Evolutionary conservation across 1,284 basidiomycete species (phyloP).

Genomic region (Pseudozyma sp.): DNA sequence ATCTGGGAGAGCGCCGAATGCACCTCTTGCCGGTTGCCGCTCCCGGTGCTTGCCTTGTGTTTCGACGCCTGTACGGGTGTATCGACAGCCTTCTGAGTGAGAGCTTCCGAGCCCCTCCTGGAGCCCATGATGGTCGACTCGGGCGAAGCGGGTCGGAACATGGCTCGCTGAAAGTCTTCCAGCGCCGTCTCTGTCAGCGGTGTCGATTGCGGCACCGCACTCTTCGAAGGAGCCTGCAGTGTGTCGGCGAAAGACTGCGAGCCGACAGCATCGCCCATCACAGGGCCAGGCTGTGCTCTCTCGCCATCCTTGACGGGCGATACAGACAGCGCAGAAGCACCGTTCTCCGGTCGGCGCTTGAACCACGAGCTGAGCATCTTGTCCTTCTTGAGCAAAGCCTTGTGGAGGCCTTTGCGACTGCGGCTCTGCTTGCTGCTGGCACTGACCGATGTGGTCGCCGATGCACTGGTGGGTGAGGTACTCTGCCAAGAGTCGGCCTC

Average conservation of each 20-base stretch:
- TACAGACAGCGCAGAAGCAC: constrained; percentile 1
- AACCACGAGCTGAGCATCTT: constrained; percentile 56
- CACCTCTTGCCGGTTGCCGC: constrained; percentile 19
- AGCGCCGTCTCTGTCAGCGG: constrained; percentile 37
- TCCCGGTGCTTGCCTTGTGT: neutral
- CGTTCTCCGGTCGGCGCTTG: constrained; percentile 35
- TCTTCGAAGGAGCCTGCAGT: neutral
- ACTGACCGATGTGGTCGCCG: constrained; percentile 20
- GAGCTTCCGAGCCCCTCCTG: constrained; percentile 44
- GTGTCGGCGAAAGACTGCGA: neutral
- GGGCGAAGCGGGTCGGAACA: constrained; percentile 37
- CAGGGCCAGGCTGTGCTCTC: neutral
- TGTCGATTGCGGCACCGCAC: constrained; percentile 7
- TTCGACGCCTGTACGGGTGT: neutral
- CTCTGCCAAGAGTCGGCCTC: constrained; percentile 37
- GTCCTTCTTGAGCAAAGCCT: constrained; percentile 49
- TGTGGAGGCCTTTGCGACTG: constrained; percentile 37
- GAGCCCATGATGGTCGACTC: constrained; percentile 51
- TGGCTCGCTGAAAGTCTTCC: constrained; percentile 31
- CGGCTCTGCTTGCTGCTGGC: constrained; percentile 36
- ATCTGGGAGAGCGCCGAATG: constrained; percentile 26
- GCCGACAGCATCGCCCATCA: constrained; percentile 1
- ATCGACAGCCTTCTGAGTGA: constrained; percentile 40
- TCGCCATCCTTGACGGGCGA: constrained; percentile 10
- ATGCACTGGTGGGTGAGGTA: constrained; percentile 39